Base-by-base conservation (phyloP, 352 stramenopile genomes). In the Pythium aquatile region DNA sequence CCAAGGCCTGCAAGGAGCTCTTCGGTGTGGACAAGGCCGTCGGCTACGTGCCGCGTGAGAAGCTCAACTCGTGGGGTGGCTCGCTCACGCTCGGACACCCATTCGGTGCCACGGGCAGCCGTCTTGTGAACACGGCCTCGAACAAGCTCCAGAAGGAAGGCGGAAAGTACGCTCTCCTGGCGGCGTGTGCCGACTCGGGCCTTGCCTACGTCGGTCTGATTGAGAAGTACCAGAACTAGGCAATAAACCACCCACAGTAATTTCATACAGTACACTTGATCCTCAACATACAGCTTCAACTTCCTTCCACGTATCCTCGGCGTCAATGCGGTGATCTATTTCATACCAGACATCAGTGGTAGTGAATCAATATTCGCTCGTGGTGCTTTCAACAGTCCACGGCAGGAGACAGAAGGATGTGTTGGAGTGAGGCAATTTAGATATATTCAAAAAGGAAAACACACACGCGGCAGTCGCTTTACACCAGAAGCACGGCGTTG, bases 401-500 rank as follows among this genome's bases (percentile, higher is more conserved):
- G 0, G 20, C 20, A 24, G 20, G 20, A 24, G 20, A 24, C 20
- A 24, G 20, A 52, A 16, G 14, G 6, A 13, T 11, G 44, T 29
- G 44, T 20, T 16, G 11, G 49, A 28, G 13, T 42, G 28, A 33
- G 40, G 32, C 53, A 65, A 65, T 24, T 57, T 67, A 63, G 53
- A 68, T 63, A 68, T 68, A 63, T 68, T 62, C 51, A 47, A 68
- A 57, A 58, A 58, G 35, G 30, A 68, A 28, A 55, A 29, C 54
- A 33, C 29, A 55, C 37, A 57, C 14, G 48, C 24, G 24, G 26
- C 44, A 57, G 46, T 47, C 17, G 42, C 49, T 54, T 75, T 99
- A 99, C 40, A 99, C 97, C 61, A 99, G 85, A 52, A 99, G 85
- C 52, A 99, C 96, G 32, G 96, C 97, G 79, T 99, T 99, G 68